phyloP scores from a whole-genome alignment of 129 eudicot genomes.

The Pulicaria dysenterica region DNA sequence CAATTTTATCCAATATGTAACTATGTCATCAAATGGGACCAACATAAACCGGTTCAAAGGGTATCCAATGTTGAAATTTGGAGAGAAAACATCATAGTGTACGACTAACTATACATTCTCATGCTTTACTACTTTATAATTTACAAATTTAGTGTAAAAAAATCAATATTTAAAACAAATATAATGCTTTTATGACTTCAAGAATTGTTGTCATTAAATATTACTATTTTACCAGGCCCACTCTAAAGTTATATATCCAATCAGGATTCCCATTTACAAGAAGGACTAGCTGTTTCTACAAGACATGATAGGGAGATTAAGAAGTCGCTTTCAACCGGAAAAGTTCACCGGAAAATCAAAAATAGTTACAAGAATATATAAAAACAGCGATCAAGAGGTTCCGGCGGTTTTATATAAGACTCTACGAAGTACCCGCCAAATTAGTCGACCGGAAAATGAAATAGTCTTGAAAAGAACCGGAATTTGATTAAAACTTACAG shows the following conservation, averaged over 20 bases:
- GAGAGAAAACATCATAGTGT: not conserved
- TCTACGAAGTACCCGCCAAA: not conserved
- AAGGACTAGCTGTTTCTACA: conserved; percentile 25
- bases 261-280: conserved; percentile 18
- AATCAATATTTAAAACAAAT: not conserved
- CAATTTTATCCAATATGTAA: not conserved
- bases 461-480: not conserved
- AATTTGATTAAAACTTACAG: not conserved
- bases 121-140: not conserved
- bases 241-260: not conserved
- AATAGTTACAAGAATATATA: conserved; percentile 1
- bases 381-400: too few relatives aligned
- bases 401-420: too few relatives aligned
- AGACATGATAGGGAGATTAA: not conserved
- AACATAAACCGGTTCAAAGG: conserved; percentile 20
- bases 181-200: not conserved
- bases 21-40: conserved; percentile 19
- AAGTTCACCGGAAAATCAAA: conserved; percentile 17
- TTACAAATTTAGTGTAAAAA: too few relatives aligned
- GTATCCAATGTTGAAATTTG: conserved; percentile 25
- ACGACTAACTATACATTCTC: not conserved
- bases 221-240: conserved; percentile 11
- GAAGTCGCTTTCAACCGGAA: conserved; percentile 23
- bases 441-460: not conserved
- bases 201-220: not conserved